phyloP scores from a whole-genome alignment of 768 basidiomycete species.

The Guyanaporus albipodus region DNA sequence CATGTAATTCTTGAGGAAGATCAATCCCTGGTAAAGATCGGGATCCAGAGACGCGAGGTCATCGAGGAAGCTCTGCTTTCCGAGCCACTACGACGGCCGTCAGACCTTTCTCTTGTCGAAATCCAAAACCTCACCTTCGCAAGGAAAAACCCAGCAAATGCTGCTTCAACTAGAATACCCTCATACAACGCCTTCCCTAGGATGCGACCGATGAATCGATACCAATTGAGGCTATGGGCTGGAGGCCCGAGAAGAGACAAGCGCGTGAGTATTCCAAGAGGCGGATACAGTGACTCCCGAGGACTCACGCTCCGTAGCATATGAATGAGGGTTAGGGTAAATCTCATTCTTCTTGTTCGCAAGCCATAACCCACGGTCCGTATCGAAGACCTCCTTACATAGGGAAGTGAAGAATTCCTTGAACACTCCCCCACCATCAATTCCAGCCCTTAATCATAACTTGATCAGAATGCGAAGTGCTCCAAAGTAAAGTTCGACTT shows the following conservation, averaged over 20 bases:
- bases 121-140: slow-evolving; percentile 55
- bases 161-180: slow-evolving; percentile 91
- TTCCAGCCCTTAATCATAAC: slow-evolving; percentile 59
- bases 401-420: slow-evolving; percentile 96
- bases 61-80: slow-evolving; percentile 87
- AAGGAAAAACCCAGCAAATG: slow-evolving; percentile 94
- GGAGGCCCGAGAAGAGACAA: neutral
- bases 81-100: slow-evolving; percentile 67
- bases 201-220: slow-evolving; percentile 87
- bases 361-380: slow-evolving; percentile 91
- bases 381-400: slow-evolving; percentile 92
- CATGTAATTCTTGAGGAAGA: slow-evolving; percentile 89
- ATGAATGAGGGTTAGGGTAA: slow-evolving; percentile 91
- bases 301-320: slow-evolving; percentile 78
- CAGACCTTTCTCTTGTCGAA: neutral
- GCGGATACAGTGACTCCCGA: neutral
- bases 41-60: slow-evolving; percentile 90
- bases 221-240: slow-evolving; percentile 91
- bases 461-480: slow-evolving; percentile 1
- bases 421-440: slow-evolving; percentile 96
- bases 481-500: slow-evolving; percentile 28
- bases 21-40: slow-evolving; percentile 86
- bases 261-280: neutral
- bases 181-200: slow-evolving; percentile 97
- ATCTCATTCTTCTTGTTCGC: slow-evolving; percentile 88